Conservation (phyloP, 208 protist genomes). For the Phytomonas francai region DNA sequence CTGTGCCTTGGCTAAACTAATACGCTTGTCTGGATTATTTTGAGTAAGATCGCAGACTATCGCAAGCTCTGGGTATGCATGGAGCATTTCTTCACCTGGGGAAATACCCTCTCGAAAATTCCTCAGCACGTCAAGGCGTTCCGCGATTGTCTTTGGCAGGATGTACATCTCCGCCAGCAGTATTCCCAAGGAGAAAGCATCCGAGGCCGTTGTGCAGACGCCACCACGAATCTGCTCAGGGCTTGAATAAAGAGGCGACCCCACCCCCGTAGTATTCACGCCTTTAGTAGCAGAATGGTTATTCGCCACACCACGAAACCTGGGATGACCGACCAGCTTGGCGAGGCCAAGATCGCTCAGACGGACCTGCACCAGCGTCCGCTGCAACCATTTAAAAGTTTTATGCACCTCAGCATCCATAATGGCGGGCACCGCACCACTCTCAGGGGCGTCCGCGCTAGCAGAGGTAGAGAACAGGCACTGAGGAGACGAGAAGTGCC, state of each 20-base stretch:
- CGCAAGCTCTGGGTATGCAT: constrained; percentile 54
- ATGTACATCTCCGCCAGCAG: constrained; percentile 81
- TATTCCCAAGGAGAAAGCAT: constrained; percentile 66
- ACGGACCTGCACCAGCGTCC: constrained; percentile 54
- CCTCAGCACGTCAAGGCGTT: constrained; percentile 51
- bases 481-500: too few relatives aligned
- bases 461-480: too few relatives aligned
- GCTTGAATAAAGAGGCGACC: constrained; percentile 81
- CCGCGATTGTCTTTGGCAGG: constrained; percentile 59
- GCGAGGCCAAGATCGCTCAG: constrained; percentile 78
- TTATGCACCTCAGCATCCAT: not conserved
- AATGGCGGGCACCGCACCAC: not conserved
- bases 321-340: constrained; percentile 30
- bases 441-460: not conserved
- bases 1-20: constrained; percentile 14
- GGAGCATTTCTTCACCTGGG: constrained; percentile 15
- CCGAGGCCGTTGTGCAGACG: constrained; percentile 46
- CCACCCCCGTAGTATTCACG: constrained; percentile 69
- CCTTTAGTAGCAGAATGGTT: constrained; percentile 29
- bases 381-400: constrained; percentile 29
- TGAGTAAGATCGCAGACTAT: constrained; percentile 36
- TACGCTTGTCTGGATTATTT: constrained; percentile 12
- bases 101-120: constrained; percentile 53
- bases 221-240: constrained; percentile 74
- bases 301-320: too few relatives aligned